Percentiles rank a stretch among this genome's conserved stretches.
Evolutionary conservation across 331 rosid genomes (phyloP).

Genomic region (Saraca asoca): DNA sequence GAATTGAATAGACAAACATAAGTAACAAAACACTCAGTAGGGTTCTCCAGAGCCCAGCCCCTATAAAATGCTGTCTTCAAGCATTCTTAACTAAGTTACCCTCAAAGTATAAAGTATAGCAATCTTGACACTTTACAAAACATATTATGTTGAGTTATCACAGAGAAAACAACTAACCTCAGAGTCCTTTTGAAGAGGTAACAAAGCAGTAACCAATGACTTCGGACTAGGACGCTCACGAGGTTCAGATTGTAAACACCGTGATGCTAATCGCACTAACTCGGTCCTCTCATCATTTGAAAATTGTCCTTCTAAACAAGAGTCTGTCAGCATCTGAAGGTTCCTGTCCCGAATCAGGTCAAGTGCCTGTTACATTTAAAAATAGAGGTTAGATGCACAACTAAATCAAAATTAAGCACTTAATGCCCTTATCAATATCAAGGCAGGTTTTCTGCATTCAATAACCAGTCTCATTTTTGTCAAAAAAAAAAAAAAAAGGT

Average conservation of each 20-base stretch:
- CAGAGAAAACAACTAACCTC: constrained; percentile 39
- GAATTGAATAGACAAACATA: constrained; percentile 16
- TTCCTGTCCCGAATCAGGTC: constrained; percentile 72
- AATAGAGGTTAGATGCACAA: constrained; percentile 18
- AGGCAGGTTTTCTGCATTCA: not conserved
- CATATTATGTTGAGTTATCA: not conserved
- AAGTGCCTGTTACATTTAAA: constrained; percentile 49
- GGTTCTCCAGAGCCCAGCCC: not conserved
- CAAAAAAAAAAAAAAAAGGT: too few species aligned
- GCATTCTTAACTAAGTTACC: not conserved
- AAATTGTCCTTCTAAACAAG: constrained; percentile 81
- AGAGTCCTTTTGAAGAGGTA: constrained; percentile 67
- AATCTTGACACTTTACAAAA: not conserved
- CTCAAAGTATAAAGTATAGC: not conserved
- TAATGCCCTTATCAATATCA: not conserved
- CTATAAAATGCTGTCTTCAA: not conserved
- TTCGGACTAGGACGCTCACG: constrained; percentile 72
- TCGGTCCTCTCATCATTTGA: constrained; percentile 69
- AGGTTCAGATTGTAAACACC: constrained; percentile 67
- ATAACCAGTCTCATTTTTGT: not conserved
- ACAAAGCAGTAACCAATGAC: constrained; percentile 60
- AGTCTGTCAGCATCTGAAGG: constrained; percentile 72
- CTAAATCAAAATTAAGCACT: not conserved
- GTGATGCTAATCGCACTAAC: constrained; percentile 63
- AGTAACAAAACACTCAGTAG: constrained; percentile 6